Percentiles rank a stretch among this genome's conserved stretches.
phyloP scores from a whole-genome alignment of 2,329 filamentous ascomycete genomes.

The Tolypocladium amazonense region DNA sequence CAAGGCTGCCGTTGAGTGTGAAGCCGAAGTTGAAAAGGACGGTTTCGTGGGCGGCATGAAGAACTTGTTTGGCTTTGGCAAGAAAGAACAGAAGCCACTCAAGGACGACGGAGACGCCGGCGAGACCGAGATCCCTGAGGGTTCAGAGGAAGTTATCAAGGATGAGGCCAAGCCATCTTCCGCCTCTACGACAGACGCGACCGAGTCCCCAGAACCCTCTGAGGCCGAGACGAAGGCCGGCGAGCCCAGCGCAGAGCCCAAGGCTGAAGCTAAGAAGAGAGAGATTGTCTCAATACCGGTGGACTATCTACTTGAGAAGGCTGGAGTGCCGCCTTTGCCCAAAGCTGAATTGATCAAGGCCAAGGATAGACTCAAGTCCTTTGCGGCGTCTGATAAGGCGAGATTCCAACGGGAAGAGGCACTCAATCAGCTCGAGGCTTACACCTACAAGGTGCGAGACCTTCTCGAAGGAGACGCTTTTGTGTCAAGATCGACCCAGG shows the following conservation, averaged over 20 bases:
- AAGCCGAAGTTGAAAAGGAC: slow-evolving; percentile 68
- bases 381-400: slow-evolving; percentile 74
- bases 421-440: slow-evolving; percentile 85
- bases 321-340: slow-evolving; percentile 37
- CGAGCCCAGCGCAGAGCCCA: slow-evolving; percentile 31
- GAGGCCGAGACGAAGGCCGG: slow-evolving; percentile 23
- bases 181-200: not conserved
- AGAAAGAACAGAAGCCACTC: slow-evolving; percentile 72
- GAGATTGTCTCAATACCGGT: slow-evolving; percentile 46
- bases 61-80: slow-evolving; percentile 89
- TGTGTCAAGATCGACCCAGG: slow-evolving; percentile 56
- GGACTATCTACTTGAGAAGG: slow-evolving; percentile 35
- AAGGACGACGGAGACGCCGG: slow-evolving; percentile 50
- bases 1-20: slow-evolving; percentile 73
- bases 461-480: slow-evolving; percentile 71
- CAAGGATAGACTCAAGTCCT: slow-evolving; percentile 68
- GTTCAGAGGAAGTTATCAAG: slow-evolving; percentile 28
- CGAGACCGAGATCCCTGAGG: slow-evolving; percentile 21
- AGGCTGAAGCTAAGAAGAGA: slow-evolving; percentile 47
- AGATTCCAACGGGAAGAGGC: slow-evolving; percentile 73
- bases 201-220: slow-evolving; percentile 15
- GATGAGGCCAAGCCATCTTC: slow-evolving; percentile 23
- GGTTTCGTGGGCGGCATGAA: slow-evolving; percentile 89
- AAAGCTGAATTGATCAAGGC: slow-evolving; percentile 37
- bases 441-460: slow-evolving; percentile 81